These are phyloP conservation scores for Thamnidium elegans DNA, from an alignment of 192 early-diverging fungal species.

Conservation along the genomic window DNA sequence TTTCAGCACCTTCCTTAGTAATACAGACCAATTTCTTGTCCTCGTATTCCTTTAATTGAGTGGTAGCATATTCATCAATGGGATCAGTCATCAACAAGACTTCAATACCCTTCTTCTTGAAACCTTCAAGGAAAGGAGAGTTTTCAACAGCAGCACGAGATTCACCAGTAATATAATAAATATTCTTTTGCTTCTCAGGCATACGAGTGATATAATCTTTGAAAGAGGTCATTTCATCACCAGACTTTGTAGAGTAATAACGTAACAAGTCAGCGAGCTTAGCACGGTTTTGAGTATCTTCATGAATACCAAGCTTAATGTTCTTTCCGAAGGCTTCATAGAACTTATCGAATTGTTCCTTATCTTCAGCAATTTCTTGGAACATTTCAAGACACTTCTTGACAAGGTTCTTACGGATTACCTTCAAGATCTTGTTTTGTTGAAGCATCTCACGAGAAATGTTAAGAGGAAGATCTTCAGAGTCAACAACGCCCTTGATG, in stretches of 20 bases:
- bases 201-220: slow-evolving; percentile 99
- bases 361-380: slow-evolving; percentile 92
- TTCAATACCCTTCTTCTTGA: slow-evolving; percentile 99
- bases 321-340: slow-evolving; percentile 98
- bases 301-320: slow-evolving; percentile 98
- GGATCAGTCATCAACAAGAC: slow-evolving; percentile 98
- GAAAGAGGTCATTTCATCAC: slow-evolving; percentile 93
- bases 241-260: slow-evolving; percentile 98
- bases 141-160: slow-evolving; percentile 88
- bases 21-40: slow-evolving; percentile 96
- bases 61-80: slow-evolving; percentile 97
- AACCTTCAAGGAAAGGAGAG: slow-evolving; percentile 95
- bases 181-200: slow-evolving; percentile 99
- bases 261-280: slow-evolving; percentile 97
- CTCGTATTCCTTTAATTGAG: slow-evolving; percentile 98
- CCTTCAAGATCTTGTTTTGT: slow-evolving; percentile 99
- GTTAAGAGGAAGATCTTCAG: slow-evolving; percentile 99
- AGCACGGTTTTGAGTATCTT: slow-evolving; percentile 93
- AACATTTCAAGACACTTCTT: slow-evolving; percentile 99
- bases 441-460: slow-evolving; percentile 99
- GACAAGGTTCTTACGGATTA: slow-evolving; percentile 98
- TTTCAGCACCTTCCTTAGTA: slow-evolving; percentile 98
- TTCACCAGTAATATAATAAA: slow-evolving; percentile 99
- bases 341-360: slow-evolving; percentile 97
- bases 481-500: slow-evolving; percentile 99